These are phyloP conservation scores for Carpinus fangiana DNA, from an alignment of 306 rosid genomes.

Conservation along the genomic window DNA sequence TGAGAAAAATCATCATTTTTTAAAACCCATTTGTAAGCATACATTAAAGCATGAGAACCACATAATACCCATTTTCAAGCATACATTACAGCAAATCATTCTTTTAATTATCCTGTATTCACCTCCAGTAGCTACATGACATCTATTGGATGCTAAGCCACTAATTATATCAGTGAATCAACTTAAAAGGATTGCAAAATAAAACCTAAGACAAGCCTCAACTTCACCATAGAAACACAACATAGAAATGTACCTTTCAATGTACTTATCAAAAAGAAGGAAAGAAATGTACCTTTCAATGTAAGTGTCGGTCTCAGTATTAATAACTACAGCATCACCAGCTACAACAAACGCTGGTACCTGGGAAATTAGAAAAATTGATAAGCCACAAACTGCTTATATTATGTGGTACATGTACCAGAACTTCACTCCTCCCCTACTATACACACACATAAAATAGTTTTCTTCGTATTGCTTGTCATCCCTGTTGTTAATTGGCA, in stretches of 20 bases:
- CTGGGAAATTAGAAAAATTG: constrained; percentile 38
- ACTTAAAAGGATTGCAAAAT: background rate
- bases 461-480: background rate
- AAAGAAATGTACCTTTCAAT: constrained; percentile 64
- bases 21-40: background rate
- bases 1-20: background rate
- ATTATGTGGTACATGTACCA: constrained; percentile 1
- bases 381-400: constrained; percentile 2
- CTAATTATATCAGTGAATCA: background rate
- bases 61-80: constrained; percentile 9
- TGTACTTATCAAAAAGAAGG: constrained; percentile 16
- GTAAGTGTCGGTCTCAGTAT: constrained; percentile 71
- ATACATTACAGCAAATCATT: constrained; percentile 6
- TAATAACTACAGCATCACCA: constrained; percentile 77
- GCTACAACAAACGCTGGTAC: constrained; percentile 72
- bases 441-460: background rate
- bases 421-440: background rate
- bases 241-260: constrained; percentile 65
- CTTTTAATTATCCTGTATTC: background rate
- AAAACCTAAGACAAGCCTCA: background rate
- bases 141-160: constrained; percentile 14
- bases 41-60: too few relatives aligned
- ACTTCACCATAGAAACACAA: constrained; percentile 12
- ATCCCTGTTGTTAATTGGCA: too few relatives aligned
- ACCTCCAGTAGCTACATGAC: constrained; percentile 1